These are phyloP conservation scores for Apiospora saccharicola DNA, from an alignment of 2,329 filamentous ascomycete species.

Conservation along the genomic window DNA sequence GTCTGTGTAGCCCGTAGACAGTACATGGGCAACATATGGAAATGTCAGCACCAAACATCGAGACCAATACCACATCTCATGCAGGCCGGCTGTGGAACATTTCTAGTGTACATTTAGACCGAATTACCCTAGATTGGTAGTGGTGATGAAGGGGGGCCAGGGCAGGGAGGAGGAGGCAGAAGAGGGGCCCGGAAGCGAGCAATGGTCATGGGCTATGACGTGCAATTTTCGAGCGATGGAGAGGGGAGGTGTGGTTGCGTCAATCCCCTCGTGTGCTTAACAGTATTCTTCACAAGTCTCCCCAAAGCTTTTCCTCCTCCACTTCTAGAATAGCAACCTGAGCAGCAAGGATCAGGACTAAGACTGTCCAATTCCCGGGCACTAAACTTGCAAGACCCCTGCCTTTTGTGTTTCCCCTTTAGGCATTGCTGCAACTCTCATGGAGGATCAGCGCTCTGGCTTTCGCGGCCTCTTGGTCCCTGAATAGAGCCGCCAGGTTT, in stretches of 20 bases:
- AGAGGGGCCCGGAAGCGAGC: neutral
- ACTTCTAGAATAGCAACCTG: conserved; percentile 10
- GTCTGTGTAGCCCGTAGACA: neutral
- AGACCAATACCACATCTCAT: conserved; percentile 7
- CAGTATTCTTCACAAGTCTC: neutral
- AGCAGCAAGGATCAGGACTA: conserved; percentile 13
- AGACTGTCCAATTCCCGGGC: conserved; percentile 16
- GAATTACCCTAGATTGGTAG: conserved; percentile 2
- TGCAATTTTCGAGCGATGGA: neutral
- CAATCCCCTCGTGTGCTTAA: conserved; percentile 1
- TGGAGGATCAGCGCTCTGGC: conserved; percentile 3
- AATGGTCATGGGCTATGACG: conserved; percentile 18
- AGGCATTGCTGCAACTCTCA: neutral
- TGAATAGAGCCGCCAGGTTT: conserved; percentile 20
- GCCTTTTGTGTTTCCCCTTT: conserved; percentile 9
- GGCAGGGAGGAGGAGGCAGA: neutral
- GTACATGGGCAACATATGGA: neutral
- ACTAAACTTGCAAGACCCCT: conserved; percentile 4
- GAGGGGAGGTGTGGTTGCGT: neutral
- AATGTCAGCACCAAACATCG: neutral
- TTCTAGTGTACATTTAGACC: conserved; percentile 15
- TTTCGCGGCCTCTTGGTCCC: conserved; percentile 2
- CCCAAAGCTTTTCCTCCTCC: neutral
- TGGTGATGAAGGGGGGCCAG: conserved; percentile 5
- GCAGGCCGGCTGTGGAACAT: conserved; percentile 14